Percentiles rank a stretch among this genome's conserved stretches.
Conservation (phyloP, 1,139 yeast species). For the Protomyces gravidus region DNA sequence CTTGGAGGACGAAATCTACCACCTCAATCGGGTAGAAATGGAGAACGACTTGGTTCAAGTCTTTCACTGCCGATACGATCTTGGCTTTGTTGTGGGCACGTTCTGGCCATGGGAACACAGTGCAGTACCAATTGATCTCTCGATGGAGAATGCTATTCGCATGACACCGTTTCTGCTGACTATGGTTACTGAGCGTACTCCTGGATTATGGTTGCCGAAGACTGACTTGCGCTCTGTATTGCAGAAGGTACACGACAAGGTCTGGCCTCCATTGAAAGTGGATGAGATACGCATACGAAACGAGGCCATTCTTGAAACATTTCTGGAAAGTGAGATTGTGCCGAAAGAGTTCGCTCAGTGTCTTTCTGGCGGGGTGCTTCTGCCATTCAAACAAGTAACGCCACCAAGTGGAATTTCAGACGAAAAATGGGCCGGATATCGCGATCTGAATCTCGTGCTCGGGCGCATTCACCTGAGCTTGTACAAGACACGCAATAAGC, state of each 20-base stretch:
- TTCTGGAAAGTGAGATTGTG: conserved; percentile 43
- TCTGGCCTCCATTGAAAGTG: conserved; percentile 46
- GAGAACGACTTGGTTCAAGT: conserved; percentile 69
- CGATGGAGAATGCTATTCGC: conserved; percentile 51
- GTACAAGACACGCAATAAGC: conserved; percentile 56
- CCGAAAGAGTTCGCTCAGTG: conserved; percentile 3
- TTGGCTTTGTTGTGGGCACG: conserved; percentile 55
- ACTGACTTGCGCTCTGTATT: conserved; percentile 67
- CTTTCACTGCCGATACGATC: conserved; percentile 71
- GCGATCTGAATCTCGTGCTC: conserved; percentile 69
- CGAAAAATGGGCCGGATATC: conserved; percentile 40
- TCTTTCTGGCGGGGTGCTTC: not conserved
- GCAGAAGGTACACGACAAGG: conserved; percentile 65
- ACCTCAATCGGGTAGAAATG: conserved; percentile 45
- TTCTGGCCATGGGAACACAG: conserved; percentile 65
- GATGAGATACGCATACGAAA: conserved; percentile 44
- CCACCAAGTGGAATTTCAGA: not conserved
- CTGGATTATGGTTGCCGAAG: conserved; percentile 50
- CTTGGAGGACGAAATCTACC: conserved; percentile 54
- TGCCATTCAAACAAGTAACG: not conserved
- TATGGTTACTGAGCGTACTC: conserved; percentile 55
- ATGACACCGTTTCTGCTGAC: conserved; percentile 61
- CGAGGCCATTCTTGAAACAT: conserved; percentile 47
- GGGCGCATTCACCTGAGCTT: conserved; percentile 64
- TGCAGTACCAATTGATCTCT: conserved; percentile 48